Percentiles rank a stretch among this genome's conserved stretches.
Evolutionary conservation across 257 asterid species (phyloP).

Genomic region (Solanum megistacrolobum): DNA sequence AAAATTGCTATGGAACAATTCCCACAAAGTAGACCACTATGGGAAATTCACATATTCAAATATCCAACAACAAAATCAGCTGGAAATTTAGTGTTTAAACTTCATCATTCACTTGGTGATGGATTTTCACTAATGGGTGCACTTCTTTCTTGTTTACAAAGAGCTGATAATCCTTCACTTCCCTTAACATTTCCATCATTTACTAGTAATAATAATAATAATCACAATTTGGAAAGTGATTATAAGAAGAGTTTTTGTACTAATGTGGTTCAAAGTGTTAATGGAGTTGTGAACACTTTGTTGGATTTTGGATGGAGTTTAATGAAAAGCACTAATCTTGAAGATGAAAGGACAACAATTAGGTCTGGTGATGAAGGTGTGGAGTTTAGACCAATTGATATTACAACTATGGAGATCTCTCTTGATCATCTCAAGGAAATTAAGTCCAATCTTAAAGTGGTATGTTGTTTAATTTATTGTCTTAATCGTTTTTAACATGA

Average conservation of each 20-base stretch:
- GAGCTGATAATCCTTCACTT: slow-evolving; percentile 27
- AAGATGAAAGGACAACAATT: slow-evolving; percentile 24
- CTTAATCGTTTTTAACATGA: background rate
- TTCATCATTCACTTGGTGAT: slow-evolving; percentile 38
- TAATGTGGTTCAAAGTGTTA: background rate
- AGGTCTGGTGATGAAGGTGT: slow-evolving; percentile 23
- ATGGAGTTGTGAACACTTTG: slow-evolving; percentile 11
- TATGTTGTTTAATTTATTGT: background rate
- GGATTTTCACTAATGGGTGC: slow-evolving; percentile 39
- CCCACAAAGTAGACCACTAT: slow-evolving; percentile 25
- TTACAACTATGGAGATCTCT: slow-evolving; percentile 19
- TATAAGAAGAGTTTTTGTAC: background rate
- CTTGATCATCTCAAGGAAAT: slow-evolving; percentile 22
- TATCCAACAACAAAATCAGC: slow-evolving; percentile 32
- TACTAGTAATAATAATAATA: background rate
- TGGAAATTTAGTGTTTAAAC: slow-evolving; percentile 23
- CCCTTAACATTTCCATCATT: slow-evolving; percentile 24
- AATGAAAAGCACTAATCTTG: slow-evolving; percentile 26
- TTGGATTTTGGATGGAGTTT: slow-evolving; percentile 24
- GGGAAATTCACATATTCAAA: slow-evolving; percentile 31
- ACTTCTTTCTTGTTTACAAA: slow-evolving; percentile 31
- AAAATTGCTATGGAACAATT: slow-evolving; percentile 18
- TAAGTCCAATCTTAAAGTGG: slow-evolving; percentile 17
- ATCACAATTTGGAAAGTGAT: background rate
- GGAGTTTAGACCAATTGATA: slow-evolving; percentile 21